Evolutionary conservation across 352 stramenopile species (phyloP).

Genomic region (Aphanomyces cochlioides): DNA sequence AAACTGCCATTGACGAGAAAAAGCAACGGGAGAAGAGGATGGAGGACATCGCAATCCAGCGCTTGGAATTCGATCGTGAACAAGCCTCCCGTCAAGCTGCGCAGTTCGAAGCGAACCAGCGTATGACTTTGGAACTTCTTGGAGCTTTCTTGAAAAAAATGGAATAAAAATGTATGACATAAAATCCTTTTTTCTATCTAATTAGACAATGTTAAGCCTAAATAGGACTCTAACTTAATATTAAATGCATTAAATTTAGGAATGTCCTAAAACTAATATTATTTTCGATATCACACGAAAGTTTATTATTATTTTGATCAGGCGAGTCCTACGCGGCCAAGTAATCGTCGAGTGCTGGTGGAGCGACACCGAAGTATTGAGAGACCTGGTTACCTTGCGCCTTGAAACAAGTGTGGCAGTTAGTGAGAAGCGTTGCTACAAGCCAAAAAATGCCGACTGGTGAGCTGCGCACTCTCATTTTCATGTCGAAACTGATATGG

Average conservation of each 20-base stretch:
- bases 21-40: not conserved
- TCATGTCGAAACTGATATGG: not conserved
- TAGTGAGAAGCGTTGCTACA: not conserved
- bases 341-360: not conserved
- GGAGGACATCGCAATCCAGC: not conserved
- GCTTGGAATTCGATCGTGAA: not conserved
- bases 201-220: too few species aligned
- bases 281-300: too few species aligned
- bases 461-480: not conserved
- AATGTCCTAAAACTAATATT: too few species aligned
- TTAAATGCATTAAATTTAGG: too few species aligned
- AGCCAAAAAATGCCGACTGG: constrained; percentile 7
- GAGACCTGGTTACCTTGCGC: constrained; percentile 1
- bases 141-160: not conserved
- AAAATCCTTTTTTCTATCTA: not conserved
- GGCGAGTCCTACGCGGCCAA: not conserved
- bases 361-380: constrained; percentile 1
- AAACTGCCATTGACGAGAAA: not conserved
- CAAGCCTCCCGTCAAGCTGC: not conserved
- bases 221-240: too few species aligned
- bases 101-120: not conserved
- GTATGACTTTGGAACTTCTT: not conserved
- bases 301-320: too few species aligned
- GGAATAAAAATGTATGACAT: not conserved
- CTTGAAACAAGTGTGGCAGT: constrained; percentile 14